Percentiles rank a stretch among this genome's conserved stretches.
phyloP scores from a whole-genome alignment of 371 early-diverging fungal species.

The Phascolomyces articulosus region DNA sequence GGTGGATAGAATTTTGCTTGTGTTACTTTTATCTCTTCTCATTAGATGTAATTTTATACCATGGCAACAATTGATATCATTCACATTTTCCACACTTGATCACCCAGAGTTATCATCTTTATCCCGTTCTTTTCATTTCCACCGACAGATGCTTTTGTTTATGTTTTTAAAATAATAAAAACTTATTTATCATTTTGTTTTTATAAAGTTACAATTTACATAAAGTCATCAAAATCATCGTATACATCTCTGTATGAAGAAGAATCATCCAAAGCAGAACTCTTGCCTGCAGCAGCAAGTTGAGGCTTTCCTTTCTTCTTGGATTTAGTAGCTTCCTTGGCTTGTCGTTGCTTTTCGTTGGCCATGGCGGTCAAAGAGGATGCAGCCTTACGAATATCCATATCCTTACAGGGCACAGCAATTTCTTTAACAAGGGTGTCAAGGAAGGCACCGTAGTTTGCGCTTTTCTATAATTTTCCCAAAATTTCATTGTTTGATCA shows the following conservation, averaged over 20 bases:
- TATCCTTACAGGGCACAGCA: constrained; percentile 76
- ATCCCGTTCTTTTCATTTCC: no score
- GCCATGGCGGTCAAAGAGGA: constrained; percentile 80
- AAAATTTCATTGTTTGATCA: no score
- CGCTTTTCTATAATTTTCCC: constrained; percentile 42
- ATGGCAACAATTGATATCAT: no score
- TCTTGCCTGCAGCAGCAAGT: constrained; percentile 53
- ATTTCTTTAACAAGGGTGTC: constrained; percentile 83
- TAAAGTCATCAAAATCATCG: constrained; percentile 81
- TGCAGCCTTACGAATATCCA: constrained; percentile 80
- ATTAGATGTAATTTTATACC: no score
- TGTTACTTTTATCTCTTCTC: no score
- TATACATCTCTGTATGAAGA: constrained; percentile 54
- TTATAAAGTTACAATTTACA: constrained; percentile 53
- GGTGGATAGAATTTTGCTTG: no score
- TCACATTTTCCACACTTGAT: no score
- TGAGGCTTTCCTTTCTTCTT: constrained; percentile 74
- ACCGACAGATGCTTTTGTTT: no score
- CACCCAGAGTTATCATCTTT: no score
- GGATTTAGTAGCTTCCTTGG: constrained; percentile 68
- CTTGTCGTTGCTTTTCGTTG: constrained; percentile 89
- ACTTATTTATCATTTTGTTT: not conserved
- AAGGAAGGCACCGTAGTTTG: constrained; percentile 68
- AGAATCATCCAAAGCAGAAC: constrained; percentile 43
- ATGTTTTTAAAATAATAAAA: no score